Conservation (phyloP, 2,329 filamentous ascomycete species). For the Monosporascus sp. region DNA sequence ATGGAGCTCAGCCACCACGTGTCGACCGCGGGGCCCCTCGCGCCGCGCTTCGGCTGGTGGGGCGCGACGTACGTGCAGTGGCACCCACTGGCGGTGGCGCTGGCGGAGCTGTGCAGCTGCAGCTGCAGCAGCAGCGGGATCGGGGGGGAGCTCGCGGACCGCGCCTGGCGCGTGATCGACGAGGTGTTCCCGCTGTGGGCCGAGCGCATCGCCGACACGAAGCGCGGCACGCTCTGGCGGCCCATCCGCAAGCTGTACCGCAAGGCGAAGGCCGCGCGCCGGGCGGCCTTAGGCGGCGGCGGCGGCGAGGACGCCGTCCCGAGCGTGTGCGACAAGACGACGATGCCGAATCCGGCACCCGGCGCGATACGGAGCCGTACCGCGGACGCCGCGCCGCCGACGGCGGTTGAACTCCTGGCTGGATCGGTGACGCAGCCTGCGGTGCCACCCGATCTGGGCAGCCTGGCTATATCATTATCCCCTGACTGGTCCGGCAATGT, state of each 20-base stretch:
- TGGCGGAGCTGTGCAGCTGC: slow-evolving; percentile 49
- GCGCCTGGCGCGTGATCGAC: slow-evolving; percentile 46
- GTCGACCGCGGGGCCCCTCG: slow-evolving; percentile 25
- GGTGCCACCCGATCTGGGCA: slow-evolving; percentile 4
- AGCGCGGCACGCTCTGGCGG: slow-evolving; percentile 45
- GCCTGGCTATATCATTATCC: slow-evolving; percentile 7
- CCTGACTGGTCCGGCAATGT: slow-evolving; percentile 11
- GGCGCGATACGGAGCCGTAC: not conserved
- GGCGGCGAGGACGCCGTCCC: not conserved
- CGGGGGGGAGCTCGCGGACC: slow-evolving; percentile 38
- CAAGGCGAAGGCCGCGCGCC: slow-evolving; percentile 39
- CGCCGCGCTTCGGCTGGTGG: slow-evolving; percentile 41
- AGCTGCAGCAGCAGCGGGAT: slow-evolving; percentile 42
- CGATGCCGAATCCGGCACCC: not conserved
- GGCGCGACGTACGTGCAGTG: slow-evolving; percentile 47
- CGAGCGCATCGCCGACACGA: slow-evolving; percentile 42
- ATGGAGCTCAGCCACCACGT: slow-evolving; percentile 34
- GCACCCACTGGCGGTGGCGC: slow-evolving; percentile 47
- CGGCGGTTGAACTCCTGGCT: slow-evolving; percentile 2
- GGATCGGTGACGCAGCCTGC: slow-evolving; percentile 1
- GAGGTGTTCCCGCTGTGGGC: slow-evolving; percentile 37
- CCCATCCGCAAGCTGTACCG: slow-evolving; percentile 48
- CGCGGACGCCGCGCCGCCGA: slow-evolving; percentile 1
- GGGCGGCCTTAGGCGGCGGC: slow-evolving; percentile 17
- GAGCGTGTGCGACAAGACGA: not conserved